Evolutionary conservation across 2,329 filamentous ascomycete species (phyloP).

Genomic region (Claviceps purpurea): DNA sequence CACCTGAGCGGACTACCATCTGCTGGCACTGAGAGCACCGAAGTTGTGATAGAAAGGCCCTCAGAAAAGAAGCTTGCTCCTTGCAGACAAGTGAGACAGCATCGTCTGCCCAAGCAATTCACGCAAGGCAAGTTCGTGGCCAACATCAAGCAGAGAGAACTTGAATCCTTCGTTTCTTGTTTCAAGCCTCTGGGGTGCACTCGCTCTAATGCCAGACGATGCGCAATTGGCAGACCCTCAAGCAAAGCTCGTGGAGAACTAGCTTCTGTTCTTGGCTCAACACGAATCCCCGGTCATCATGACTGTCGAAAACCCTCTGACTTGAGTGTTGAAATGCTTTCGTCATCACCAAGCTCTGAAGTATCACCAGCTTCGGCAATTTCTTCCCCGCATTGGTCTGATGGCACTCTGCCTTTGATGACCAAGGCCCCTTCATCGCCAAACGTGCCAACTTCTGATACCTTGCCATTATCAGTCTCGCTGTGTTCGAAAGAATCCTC

Average conservation of each 20-base stretch:
- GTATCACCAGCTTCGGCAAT: not conserved
- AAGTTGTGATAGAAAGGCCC: not conserved
- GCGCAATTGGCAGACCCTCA: not conserved
- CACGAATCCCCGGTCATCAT: not conserved
- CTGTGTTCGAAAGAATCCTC: not conserved
- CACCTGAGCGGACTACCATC: not conserved
- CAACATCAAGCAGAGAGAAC: not conserved
- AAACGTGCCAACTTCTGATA: not conserved
- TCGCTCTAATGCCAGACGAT: not conserved
- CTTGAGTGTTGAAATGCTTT: not conserved
- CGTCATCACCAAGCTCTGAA: not conserved
- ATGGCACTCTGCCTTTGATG: constrained; percentile 1
- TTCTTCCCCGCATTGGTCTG: not conserved
- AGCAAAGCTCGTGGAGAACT: not conserved
- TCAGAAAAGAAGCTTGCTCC: not conserved
- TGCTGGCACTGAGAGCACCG: not conserved
- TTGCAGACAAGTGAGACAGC: not conserved
- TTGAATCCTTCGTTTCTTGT: not conserved
- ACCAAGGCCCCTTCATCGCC: not conserved
- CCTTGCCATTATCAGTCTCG: not conserved
- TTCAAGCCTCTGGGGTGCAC: constrained; percentile 2
- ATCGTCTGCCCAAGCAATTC: not conserved
- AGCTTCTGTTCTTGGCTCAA: not conserved
- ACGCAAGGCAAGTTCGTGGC: not conserved
- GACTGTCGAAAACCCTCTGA: not conserved